These are phyloP conservation scores for Letharia columbiana DNA, from an alignment of 495 filamentous ascomycete species.

Conservation along the genomic window DNA sequence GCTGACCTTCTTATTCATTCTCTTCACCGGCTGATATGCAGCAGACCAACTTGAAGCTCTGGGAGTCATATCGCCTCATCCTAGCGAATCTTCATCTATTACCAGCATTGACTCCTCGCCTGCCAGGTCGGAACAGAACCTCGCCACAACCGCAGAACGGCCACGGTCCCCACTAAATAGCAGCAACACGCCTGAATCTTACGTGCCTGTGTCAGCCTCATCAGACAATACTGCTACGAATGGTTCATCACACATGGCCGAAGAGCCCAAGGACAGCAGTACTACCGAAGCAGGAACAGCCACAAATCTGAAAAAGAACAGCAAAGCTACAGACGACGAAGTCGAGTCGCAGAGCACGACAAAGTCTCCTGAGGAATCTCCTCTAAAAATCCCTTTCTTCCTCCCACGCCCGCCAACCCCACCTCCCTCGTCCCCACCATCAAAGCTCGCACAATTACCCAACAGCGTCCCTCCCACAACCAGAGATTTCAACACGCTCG, in stretches of 20 bases:
- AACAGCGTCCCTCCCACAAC: conserved; percentile 1
- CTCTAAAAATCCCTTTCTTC: conserved; percentile 2
- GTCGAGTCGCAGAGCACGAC: not conserved
- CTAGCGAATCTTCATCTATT: not conserved
- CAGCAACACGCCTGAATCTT: not conserved
- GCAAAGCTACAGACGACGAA: not conserved
- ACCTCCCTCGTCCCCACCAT: not conserved
- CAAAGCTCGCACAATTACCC: conserved; percentile 4
- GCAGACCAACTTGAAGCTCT: conserved; percentile 23
- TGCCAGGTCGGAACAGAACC: not conserved
- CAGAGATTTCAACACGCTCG: not conserved
- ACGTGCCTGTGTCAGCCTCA: conserved; percentile 1
- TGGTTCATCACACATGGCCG: not conserved
- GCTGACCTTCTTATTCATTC: not conserved
- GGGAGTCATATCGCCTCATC: conserved; percentile 15
- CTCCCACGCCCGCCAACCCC: conserved; percentile 11
- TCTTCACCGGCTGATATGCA: conserved; percentile 9
- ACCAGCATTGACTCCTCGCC: conserved; percentile 10
- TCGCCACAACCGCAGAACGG: not conserved
- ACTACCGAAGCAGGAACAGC: not conserved
- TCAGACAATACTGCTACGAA: not conserved
- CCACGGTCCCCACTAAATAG: conserved; percentile 2
- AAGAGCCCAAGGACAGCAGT: not conserved
- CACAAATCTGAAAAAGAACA: not conserved
- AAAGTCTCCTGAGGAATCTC: not conserved